These are phyloP conservation scores for Pseudocercospora vitis DNA, from an alignment of 2,329 filamentous ascomycete genomes.

Conservation along the genomic window DNA sequence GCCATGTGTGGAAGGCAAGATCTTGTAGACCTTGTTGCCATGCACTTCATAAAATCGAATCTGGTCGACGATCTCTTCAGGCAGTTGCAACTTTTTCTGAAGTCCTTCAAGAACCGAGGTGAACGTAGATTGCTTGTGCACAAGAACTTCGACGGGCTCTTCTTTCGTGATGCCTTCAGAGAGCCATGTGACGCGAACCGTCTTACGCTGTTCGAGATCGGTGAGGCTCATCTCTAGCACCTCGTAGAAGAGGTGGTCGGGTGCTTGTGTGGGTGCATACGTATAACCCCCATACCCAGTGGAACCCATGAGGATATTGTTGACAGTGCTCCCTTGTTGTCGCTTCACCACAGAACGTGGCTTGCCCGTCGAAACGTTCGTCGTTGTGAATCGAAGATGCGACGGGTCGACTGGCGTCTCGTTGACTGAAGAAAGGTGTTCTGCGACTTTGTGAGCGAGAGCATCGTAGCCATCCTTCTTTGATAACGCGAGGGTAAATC, in stretches of 20 bases:
- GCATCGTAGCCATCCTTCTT: conserved; percentile 89
- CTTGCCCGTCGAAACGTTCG: conserved; percentile 73
- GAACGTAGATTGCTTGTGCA: conserved; percentile 80
- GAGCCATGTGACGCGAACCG: conserved; percentile 77
- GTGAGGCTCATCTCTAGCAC: conserved; percentile 90
- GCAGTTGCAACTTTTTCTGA: conserved; percentile 75
- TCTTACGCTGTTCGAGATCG: conserved; percentile 91
- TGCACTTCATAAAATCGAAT: conserved; percentile 83
- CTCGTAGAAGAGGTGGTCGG: conserved; percentile 84
- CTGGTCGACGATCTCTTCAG: conserved; percentile 70
- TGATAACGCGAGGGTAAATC: conserved; percentile 76
- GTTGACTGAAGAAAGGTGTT: conserved; percentile 56
- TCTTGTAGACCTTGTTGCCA: conserved; percentile 78
- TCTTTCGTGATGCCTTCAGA: conserved; percentile 91
- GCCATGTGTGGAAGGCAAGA: conserved; percentile 66
- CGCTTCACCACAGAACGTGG: conserved; percentile 78
- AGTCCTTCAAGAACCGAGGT: conserved; percentile 74
- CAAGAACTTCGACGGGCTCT: conserved; percentile 79
- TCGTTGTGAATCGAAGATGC: conserved; percentile 87
- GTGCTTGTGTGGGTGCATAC: conserved; percentile 56
- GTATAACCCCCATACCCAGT: conserved; percentile 71
- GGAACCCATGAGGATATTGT: conserved; percentile 67
- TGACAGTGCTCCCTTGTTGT: conserved; percentile 66
- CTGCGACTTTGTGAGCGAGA: conserved; percentile 77
- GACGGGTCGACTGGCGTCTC: conserved; percentile 66